Evolutionary conservation across 1,284 basidiomycete genomes (phyloP), one percentile per base, ranked within the genome.

Genomic region (Microbotryum saponariae): DNA sequence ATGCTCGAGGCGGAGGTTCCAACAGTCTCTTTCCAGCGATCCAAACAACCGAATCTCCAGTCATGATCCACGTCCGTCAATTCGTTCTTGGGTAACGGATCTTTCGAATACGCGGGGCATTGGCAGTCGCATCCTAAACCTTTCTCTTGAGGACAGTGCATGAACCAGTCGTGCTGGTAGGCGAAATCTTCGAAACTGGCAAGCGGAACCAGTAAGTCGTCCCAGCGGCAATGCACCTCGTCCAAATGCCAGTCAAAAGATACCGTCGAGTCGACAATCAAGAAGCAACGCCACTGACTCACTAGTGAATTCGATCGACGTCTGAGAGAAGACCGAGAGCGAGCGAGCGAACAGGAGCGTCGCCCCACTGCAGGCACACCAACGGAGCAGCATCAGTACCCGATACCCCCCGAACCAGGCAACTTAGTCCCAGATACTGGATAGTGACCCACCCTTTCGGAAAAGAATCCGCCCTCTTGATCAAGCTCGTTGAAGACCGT

Each of bases 271-370:
- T 5, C 12, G 37, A 5, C 14, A 42, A 5, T 42, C 16, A 42
- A 16, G 5, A 42, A 4, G 14, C 12, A 1, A 16, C 37, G 14
- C 37, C 37, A 42, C 9, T 42, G 21, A 46, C 70, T 58, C 37
- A 71, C 70, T 71, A 67, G 55, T 71, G 70, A 2, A 70, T 62
- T 44, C 58, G 57, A 16, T 68, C 62, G 29, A 65, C 55, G 1
- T 57, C 60, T 8, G 66, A 55, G 10, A 70, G 56, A 9, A 66
- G 48, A n/a, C 62, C 68, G 25, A 68, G 60, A 2, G 73, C 76
- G 58, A 77, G 71, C 25, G 72, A 71, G 47, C 76, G 73, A 2
- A 77, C 74, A 7, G 76, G 76, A 3, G 76, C 76, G 59, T 77
- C 76, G 12, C 76, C 76, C 76, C 76, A 77, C 61, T 75, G 70